These are phyloP conservation scores for Dothistroma septosporum DNA, from an alignment of 2,329 filamentous ascomycete species.

Conservation along the genomic window DNA sequence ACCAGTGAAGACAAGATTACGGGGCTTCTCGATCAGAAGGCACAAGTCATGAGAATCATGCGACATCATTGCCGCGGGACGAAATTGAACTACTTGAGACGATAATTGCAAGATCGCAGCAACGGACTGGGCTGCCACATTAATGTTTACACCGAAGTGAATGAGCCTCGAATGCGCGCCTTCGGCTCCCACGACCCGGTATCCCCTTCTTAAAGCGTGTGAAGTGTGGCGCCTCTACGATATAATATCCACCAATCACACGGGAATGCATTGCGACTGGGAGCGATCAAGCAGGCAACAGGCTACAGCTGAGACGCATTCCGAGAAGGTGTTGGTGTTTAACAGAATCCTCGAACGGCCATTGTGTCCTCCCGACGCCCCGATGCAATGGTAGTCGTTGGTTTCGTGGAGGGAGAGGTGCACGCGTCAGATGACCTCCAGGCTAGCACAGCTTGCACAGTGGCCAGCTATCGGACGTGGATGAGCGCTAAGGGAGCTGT, in stretches of 20 bases:
- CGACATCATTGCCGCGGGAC: background rate
- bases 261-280: background rate
- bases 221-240: background rate
- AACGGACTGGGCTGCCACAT: background rate
- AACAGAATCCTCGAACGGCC: background rate
- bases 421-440: background rate
- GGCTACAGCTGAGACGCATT: too few species aligned
- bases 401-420: background rate
- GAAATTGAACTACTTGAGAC: background rate
- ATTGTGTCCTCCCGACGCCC: background rate
- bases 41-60: constrained; percentile 6
- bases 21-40: constrained; percentile 20
- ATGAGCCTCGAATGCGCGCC: background rate
- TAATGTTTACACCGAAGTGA: background rate
- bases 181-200: background rate
- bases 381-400: background rate
- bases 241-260: background rate
- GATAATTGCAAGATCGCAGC: background rate
- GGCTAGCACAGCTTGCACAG: background rate
- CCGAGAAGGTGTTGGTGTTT: background rate
- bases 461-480: background rate
- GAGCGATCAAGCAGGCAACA: background rate
- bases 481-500: background rate
- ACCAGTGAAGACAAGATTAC: constrained; percentile 15
- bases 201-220: background rate